phyloP scores from a whole-genome alignment of 495 filamentous ascomycete species.

The Glonium stellatum region DNA sequence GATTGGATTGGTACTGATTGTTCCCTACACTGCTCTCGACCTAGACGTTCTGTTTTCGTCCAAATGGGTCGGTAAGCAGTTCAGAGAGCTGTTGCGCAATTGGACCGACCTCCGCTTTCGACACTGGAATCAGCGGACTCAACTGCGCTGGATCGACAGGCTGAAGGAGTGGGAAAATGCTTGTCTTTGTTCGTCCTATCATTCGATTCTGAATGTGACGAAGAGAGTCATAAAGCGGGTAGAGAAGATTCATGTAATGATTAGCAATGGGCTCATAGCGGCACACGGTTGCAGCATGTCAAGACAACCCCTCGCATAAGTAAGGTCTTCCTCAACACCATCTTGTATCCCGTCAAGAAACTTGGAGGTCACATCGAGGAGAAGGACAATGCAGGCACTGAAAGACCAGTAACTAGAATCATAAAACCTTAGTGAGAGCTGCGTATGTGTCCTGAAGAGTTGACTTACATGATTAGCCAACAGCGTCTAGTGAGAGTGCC shows the following conservation, averaged over 20 bases:
- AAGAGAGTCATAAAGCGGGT: constrained; percentile 21
- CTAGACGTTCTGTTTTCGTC: constrained; percentile 9
- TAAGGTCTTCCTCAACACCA: constrained; percentile 15
- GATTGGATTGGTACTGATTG: no score
- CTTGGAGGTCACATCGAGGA: constrained; percentile 17
- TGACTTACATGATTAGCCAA: constrained; percentile 27
- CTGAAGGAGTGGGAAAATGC: constrained; percentile 20
- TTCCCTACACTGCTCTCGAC: no score
- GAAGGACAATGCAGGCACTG: constrained; percentile 20
- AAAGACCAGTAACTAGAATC: constrained; percentile 27
- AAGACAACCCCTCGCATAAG: constrained; percentile 19
- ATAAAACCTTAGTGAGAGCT: background rate
- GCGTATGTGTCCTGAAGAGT: background rate
- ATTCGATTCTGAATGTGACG: constrained; percentile 17
- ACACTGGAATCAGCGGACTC: constrained; percentile 20
- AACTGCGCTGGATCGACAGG: constrained; percentile 11
- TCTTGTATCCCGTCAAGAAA: constrained; percentile 14
- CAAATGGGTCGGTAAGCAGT: constrained; percentile 23
- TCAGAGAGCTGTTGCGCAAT: constrained; percentile 17
- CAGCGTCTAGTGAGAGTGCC: constrained; percentile 25
- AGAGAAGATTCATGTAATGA: constrained; percentile 17
- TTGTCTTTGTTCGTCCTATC: constrained; percentile 16
- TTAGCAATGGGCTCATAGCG: constrained; percentile 17
- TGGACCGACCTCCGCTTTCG: constrained; percentile 18
- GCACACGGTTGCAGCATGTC: constrained; percentile 21